phyloP scores from a whole-genome alignment of 2,329 filamentous ascomycete species.

The Teratosphaeria gauchensis region DNA sequence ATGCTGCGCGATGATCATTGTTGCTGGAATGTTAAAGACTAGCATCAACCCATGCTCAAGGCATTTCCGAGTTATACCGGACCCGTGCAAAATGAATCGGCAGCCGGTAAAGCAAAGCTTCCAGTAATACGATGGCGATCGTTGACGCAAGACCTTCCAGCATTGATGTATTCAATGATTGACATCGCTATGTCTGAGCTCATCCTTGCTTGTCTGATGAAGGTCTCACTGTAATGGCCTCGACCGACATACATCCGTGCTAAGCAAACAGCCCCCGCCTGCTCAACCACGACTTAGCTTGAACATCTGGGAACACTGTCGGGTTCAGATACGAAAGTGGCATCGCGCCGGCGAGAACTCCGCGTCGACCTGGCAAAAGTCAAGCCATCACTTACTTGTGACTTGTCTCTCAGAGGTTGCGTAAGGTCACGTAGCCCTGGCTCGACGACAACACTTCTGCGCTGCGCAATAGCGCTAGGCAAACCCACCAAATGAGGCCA shows the following conservation, averaged over 20 bases:
- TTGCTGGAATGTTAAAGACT: background rate
- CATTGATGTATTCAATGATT: background rate
- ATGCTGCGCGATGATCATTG: background rate
- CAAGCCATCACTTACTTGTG: background rate
- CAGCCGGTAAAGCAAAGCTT: background rate
- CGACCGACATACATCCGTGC: background rate
- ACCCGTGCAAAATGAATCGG: background rate
- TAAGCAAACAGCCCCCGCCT: background rate
- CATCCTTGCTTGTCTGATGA: background rate
- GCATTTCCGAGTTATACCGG: background rate
- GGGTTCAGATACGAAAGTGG: background rate
- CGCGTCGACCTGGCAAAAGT: background rate
- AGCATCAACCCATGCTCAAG: background rate
- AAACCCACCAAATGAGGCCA: background rate
- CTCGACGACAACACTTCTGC: background rate
- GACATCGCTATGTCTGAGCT: background rate
- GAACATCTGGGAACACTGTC: background rate
- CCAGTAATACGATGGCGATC: background rate
- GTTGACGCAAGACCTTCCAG: background rate
- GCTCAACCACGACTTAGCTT: background rate
- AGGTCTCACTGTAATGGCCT: background rate
- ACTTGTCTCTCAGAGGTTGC: background rate
- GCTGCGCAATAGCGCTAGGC: background rate
- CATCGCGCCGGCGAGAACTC: background rate
- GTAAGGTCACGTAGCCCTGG: background rate